Conservation (phyloP, 2,329 filamentous ascomycete species). For the Xylariaceae sp. region DNA sequence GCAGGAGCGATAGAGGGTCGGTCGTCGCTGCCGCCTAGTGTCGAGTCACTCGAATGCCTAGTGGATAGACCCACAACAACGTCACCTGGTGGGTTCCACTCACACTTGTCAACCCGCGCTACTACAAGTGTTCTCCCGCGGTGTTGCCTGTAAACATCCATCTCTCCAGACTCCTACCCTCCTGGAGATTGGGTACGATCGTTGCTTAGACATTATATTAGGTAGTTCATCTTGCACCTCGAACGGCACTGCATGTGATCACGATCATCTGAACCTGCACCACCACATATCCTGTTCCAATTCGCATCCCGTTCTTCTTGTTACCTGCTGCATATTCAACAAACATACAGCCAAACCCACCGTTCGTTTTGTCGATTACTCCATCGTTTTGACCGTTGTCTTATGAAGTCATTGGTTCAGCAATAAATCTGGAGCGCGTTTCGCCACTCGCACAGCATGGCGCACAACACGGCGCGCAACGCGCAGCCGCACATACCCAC, state of each 20-base stretch:
- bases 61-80: not conserved
- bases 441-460: slow-evolving; percentile 18
- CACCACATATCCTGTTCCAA: not conserved
- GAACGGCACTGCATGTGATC: not conserved
- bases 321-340: not conserved
- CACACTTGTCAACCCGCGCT: not conserved
- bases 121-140: no score
- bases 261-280: not conserved
- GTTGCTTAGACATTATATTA: not conserved
- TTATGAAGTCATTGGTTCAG: not conserved
- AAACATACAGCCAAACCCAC: not conserved
- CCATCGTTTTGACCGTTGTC: not conserved
- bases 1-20: not conserved
- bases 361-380: not conserved
- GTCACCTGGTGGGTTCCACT: not conserved
- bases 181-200: not conserved
- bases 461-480: slow-evolving; percentile 23
- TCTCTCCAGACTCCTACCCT: not conserved
- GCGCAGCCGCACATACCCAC: slow-evolving; percentile 35
- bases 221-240: not conserved
- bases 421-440: not conserved
- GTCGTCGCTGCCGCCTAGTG: not conserved
- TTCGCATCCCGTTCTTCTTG: not conserved
- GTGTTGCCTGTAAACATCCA: not conserved
- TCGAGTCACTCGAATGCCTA: not conserved